Evolutionary conservation across 2,329 filamentous ascomycete species (phyloP).

Genomic region (Fusarium secorum): DNA sequence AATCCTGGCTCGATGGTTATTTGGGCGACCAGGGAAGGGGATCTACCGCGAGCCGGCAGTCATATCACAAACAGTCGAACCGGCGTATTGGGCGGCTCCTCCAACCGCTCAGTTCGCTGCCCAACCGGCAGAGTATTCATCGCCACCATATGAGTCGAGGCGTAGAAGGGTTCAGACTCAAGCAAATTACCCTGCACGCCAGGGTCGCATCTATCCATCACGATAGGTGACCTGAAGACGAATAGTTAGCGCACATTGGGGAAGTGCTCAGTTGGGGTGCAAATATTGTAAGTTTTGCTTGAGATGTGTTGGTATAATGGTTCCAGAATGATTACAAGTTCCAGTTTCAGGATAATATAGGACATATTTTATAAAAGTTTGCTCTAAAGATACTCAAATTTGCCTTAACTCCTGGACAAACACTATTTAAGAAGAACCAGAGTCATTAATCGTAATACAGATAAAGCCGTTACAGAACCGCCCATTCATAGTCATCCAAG

Average conservation of each 20-base stretch:
- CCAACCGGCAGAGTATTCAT: slow-evolving; percentile 6
- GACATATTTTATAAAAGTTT: not conserved
- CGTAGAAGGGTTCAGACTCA: slow-evolving; percentile 13
- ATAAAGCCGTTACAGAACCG: slow-evolving; percentile 18
- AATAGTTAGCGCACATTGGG: not conserved
- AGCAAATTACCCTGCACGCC: not conserved
- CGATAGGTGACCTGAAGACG: not conserved
- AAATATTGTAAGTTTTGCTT: not conserved
- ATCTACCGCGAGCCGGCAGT: slow-evolving; percentile 12
- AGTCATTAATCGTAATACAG: slow-evolving; percentile 37
- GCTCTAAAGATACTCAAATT: slow-evolving; percentile 6
- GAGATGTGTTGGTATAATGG: not conserved
- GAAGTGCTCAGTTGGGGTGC: not conserved
- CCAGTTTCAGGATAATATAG: not conserved
- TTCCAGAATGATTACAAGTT: not conserved
- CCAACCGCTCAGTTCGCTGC: not conserved
- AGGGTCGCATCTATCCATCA: not conserved
- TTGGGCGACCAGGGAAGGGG: slow-evolving; percentile 24
- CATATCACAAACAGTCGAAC: slow-evolving; percentile 14
- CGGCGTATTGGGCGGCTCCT: slow-evolving; percentile 13
- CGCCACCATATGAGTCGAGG: slow-evolving; percentile 1
- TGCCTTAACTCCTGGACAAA: slow-evolving; percentile 21
- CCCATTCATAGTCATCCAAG: not conserved
- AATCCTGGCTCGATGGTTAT: slow-evolving; percentile 44
- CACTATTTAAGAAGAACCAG: slow-evolving; percentile 10